Evolutionary conservation across 495 filamentous ascomycete species (phyloP).

Genomic region (Cairneyella variabilis): DNA sequence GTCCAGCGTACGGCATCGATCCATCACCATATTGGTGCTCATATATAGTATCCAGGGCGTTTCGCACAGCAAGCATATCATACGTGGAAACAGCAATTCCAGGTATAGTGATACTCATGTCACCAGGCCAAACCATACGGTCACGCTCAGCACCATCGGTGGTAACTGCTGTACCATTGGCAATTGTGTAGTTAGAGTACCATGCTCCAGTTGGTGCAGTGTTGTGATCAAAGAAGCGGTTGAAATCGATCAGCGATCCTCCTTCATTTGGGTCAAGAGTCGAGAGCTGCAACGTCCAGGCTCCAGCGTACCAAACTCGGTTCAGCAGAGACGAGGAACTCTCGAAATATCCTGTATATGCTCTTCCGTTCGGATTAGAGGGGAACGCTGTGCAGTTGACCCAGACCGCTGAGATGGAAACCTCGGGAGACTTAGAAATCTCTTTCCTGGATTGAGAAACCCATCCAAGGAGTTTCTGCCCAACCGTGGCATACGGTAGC

Average conservation of each 20-base stretch:
- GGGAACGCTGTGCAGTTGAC: constrained; percentile 37
- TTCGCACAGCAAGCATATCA: constrained; percentile 40
- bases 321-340: constrained; percentile 45
- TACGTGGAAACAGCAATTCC: constrained; percentile 41
- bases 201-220: constrained; percentile 31
- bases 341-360: constrained; percentile 49
- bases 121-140: constrained; percentile 52
- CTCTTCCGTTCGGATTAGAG: constrained; percentile 29
- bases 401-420: constrained; percentile 29
- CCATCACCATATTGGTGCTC: constrained; percentile 42
- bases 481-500: constrained; percentile 8
- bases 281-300: constrained; percentile 56
- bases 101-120: constrained; percentile 46
- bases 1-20: constrained; percentile 55
- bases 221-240: constrained; percentile 32
- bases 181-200: constrained; percentile 44
- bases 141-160: constrained; percentile 57
- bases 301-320: constrained; percentile 60
- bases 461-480: constrained; percentile 23
- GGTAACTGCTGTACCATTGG: constrained; percentile 46
- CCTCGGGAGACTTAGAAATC: constrained; percentile 12
- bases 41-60: constrained; percentile 42
- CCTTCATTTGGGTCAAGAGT: constrained; percentile 49
- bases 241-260: constrained; percentile 41
- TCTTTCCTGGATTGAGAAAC: constrained; percentile 8